phyloP scores from a whole-genome alignment of 208 protist species.

The Blechomonas ayalai region DNA sequence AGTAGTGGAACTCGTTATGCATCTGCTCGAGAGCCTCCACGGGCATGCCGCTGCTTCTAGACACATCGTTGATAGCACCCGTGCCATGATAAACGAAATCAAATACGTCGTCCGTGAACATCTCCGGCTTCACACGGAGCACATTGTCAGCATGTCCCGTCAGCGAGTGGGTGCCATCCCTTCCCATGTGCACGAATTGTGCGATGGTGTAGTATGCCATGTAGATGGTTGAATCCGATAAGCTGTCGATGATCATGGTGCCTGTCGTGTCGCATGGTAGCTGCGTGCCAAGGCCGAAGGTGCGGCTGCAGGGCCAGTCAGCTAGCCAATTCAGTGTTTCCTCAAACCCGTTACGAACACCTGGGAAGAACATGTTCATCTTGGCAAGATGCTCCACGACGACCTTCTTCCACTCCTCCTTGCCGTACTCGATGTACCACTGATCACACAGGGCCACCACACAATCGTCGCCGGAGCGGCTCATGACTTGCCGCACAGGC shows the following conservation, averaged over 20 bases:
- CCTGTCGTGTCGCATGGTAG: conserved; percentile 93
- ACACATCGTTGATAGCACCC: conserved; percentile 42
- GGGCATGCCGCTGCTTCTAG: conserved; percentile 47
- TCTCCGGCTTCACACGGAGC: conserved; percentile 88
- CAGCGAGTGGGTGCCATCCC: conserved; percentile 41
- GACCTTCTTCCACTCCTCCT: conserved; percentile 92
- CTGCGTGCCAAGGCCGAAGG: conserved; percentile 98
- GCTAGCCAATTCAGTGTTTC: conserved; percentile 96
- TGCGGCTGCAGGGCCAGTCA: conserved; percentile 99
- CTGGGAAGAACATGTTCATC: conserved; percentile 93
- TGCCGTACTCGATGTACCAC: conserved; percentile 99
- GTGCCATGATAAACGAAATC: conserved; percentile 93
- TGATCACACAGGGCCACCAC: conserved; percentile 98
- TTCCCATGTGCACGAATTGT: conserved; percentile 93
- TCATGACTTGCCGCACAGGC: conserved; percentile 95
- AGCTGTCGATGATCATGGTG: conserved; percentile 98
- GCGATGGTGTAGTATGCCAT: conserved; percentile 99
- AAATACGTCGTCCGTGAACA: conserved; percentile 93
- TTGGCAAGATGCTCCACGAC: conserved; percentile 79
- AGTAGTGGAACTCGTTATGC: conserved; percentile 97
- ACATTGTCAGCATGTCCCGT: conserved; percentile 42
- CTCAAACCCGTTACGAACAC: conserved; percentile 91
- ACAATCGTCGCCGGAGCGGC: conserved; percentile 98
- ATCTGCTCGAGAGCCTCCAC: conserved; percentile 75
- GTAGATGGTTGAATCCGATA: conserved; percentile 99